Evolutionary conservation across 257 asterid genomes (phyloP).

Genomic region (Solanum piurae): DNA sequence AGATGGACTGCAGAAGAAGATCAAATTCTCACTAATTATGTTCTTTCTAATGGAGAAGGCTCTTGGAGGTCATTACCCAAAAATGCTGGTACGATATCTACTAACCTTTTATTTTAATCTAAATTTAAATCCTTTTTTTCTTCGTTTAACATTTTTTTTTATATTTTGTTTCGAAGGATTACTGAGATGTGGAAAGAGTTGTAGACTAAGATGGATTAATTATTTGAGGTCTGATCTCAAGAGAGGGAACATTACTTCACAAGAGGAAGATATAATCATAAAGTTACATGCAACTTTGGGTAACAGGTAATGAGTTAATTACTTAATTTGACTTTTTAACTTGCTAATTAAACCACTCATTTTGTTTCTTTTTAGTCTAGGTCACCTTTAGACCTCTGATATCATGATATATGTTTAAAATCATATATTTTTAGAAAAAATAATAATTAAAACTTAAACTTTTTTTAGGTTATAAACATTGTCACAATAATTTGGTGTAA

Average conservation of each 20-base stretch:
- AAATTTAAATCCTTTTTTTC: not conserved
- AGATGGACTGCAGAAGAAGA: conserved; percentile 92
- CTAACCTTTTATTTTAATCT: not conserved
- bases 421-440: no score
- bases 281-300: conserved; percentile 70
- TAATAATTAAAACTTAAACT: no score
- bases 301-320: conserved; percentile 34
- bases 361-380: no score
- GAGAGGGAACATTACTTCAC: conserved; percentile 65
- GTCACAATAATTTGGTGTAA: no score
- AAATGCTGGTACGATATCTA: conserved; percentile 44
- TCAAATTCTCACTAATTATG: conserved; percentile 43
- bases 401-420: no score
- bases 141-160: not conserved
- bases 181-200: conserved; percentile 82
- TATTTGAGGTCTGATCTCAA: conserved; percentile 71
- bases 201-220: conserved; percentile 83
- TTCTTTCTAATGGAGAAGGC: conserved; percentile 67
- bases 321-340: not conserved
- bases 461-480: no score
- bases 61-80: conserved; percentile 84
- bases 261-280: conserved; percentile 56
- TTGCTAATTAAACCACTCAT: not conserved
- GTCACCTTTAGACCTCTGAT: no score
- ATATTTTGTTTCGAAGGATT: conserved; percentile 26